phyloP scores from a whole-genome alignment of 257 asterid species.

The Cynanchum wilfordii region DNA sequence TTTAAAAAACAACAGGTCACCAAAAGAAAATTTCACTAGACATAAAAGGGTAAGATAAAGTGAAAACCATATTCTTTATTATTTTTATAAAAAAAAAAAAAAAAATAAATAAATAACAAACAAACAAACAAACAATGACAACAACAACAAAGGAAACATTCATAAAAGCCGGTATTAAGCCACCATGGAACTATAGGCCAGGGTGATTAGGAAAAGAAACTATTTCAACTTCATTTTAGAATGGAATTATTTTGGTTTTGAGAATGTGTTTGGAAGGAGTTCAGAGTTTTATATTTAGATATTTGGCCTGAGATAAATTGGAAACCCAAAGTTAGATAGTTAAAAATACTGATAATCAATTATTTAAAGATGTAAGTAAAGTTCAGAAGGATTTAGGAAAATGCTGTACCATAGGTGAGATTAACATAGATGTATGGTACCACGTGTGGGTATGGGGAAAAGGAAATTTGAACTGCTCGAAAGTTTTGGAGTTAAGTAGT shows the following conservation, averaged over 20 bases:
- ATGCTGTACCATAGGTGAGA: too few relatives aligned
- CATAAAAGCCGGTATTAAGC: not conserved
- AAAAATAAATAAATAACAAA: too few relatives aligned
- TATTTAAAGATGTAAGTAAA: not conserved
- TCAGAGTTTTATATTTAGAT: too few relatives aligned
- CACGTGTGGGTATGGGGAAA: not conserved
- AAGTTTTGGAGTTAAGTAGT: too few relatives aligned
- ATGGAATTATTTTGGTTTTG: not conserved
- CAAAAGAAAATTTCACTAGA: not conserved
- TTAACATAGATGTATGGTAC: not conserved
- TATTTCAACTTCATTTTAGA: not conserved
- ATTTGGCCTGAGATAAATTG: not conserved
- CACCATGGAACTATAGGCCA: not conserved
- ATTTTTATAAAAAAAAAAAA: not conserved
- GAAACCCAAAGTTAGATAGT: not conserved
- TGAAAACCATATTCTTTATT: too few relatives aligned
- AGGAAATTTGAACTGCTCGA: too few relatives aligned
- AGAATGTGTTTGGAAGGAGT: not conserved
- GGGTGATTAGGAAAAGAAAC: not conserved
- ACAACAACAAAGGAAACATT: too few relatives aligned
- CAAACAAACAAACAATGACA: too few relatives aligned
- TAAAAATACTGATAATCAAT: not conserved
- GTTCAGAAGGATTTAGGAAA: too few relatives aligned
- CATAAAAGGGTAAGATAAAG: not conserved
- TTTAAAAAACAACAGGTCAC: conserved; percentile 1